phyloP scores from a whole-genome alignment of 2,329 filamentous ascomycete species.

The Curvularia eragrostidis region DNA sequence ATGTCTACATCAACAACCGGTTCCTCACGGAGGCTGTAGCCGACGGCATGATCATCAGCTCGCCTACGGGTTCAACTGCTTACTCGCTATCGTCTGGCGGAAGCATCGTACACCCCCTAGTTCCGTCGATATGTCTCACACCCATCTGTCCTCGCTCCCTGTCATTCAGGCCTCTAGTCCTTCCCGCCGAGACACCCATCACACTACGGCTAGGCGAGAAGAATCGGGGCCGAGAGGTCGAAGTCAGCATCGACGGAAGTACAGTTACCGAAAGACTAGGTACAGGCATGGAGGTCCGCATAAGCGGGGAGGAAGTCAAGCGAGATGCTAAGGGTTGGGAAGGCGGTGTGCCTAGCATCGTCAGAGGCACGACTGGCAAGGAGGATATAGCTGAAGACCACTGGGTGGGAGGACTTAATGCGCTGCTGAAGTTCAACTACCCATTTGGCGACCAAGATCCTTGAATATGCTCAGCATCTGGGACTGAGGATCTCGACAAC shows the following conservation, averaged over 20 bases:
- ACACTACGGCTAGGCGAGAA: slow-evolving; percentile 77
- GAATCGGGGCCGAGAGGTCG: slow-evolving; percentile 57
- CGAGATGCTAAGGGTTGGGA: slow-evolving; percentile 60
- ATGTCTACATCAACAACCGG: slow-evolving; percentile 86
- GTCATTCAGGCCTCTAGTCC: slow-evolving; percentile 87
- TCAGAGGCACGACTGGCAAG: slow-evolving; percentile 61
- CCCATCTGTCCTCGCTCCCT: slow-evolving; percentile 93
- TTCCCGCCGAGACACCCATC: slow-evolving; percentile 85
- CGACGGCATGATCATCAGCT: slow-evolving; percentile 92
- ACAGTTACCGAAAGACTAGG: slow-evolving; percentile 53
- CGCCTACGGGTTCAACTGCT: slow-evolving; percentile 92
- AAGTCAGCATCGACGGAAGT: slow-evolving; percentile 59
- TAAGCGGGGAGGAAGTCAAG: slow-evolving; percentile 81
- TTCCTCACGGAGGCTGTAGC: slow-evolving; percentile 94
- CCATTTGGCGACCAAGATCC: slow-evolving; percentile 74
- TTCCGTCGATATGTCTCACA: slow-evolving; percentile 86
- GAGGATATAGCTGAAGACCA: slow-evolving; percentile 74
- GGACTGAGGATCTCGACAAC: background rate
- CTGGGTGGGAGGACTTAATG: slow-evolving; percentile 95
- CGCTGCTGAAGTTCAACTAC: slow-evolving; percentile 95
- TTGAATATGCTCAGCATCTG: background rate
- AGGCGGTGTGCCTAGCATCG: slow-evolving; percentile 91
- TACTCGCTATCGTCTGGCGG: slow-evolving; percentile 94
- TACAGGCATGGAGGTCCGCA: slow-evolving; percentile 73
- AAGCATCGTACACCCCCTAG: slow-evolving; percentile 91